Evolutionary conservation across 352 stramenopile genomes (phyloP), one percentile per base, ranked within the genome.

Genomic region (Pythium pyrilobum): DNA sequence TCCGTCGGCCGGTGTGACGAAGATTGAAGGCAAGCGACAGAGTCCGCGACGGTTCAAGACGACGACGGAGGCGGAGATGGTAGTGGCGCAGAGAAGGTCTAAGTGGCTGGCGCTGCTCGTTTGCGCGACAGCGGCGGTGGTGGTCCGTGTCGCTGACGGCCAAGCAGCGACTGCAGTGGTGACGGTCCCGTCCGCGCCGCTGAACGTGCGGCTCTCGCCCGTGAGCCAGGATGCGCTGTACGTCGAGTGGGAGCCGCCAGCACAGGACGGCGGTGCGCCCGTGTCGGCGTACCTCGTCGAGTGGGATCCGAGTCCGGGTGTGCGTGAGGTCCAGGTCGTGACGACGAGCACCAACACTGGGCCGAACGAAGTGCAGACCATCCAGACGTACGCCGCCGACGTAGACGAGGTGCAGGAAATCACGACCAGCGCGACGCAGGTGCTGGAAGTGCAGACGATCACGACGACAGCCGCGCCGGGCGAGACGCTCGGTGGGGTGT

Each of bases 281-380:
- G 64, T 97, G 32, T 85, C 77, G 2, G 74, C 72, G 11, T 92
- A 92, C 51, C 45, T 89, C 28, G 77, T 98, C 36, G 86, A 98
- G 56, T 97, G 91, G 71, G 95, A 98, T 62, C 96, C 90, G 9
- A 75, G 89, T 42, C 85, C 88, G 13, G 90, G 90, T 28, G 75
- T 81, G 15, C 75, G 78, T 32, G 91, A 97, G 59, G 77, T 97
- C n/a, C 93, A 98, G 62, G 69, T 85, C 18, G 79, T 97, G 21
- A 74, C 62, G 29, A 93, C 84, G 21, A 72, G 58, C 15, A 73
- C 75, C 27, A 90, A 96, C 65, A 89, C 89, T 0, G 89, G 88
- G 37, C 60, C 92, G 18, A 98, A 98, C 67, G 92, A 98, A 64
- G 78, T 98, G 34, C 92, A 98, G 72, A 93, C 73, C 8, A 89